Percentiles rank a stretch among this genome's conserved stretches.
Conservation (phyloP, 164 flowering plant genomes). For the Tetrastigma voinierianum region DNA sequence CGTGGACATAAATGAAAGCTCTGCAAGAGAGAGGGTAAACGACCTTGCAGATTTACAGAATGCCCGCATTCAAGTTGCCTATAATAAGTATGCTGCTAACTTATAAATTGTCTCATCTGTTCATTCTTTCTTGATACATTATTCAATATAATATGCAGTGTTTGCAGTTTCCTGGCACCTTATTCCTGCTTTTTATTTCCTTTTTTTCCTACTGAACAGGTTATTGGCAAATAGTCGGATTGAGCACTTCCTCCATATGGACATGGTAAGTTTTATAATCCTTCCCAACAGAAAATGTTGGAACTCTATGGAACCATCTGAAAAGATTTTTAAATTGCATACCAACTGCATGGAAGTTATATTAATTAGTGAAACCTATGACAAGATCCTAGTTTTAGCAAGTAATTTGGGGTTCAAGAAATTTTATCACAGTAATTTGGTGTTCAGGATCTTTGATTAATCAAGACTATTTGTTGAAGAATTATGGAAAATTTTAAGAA, state of each 20-base stretch:
- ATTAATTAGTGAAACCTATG: too few species aligned
- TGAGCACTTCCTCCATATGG: conserved; percentile 67
- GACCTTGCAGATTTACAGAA: conserved; percentile 58
- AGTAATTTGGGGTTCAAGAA: too few species aligned
- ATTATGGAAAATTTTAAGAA: too few species aligned
- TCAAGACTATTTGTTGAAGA: too few species aligned
- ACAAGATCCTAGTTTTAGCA: too few species aligned
- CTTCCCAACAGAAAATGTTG: not conserved
- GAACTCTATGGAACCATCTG: too few species aligned
- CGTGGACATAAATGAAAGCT: conserved; percentile 57
- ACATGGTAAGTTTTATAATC: conserved; percentile 49
- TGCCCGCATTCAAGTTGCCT: conserved; percentile 50
- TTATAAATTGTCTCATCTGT: not conserved
- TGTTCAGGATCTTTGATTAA: too few species aligned
- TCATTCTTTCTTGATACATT: not conserved
- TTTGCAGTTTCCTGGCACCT: not conserved
- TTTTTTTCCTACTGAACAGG: conserved; percentile 29
- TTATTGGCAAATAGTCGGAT: conserved; percentile 46
- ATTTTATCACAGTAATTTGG: too few species aligned
- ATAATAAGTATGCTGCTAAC: conserved; percentile 44
- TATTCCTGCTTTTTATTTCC: not conserved
- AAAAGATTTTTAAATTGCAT: too few species aligned
- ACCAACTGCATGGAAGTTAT: too few species aligned
- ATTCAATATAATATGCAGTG: not conserved
- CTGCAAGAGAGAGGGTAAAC: conserved; percentile 45